Conservation (phyloP, 345 rosid species). For the Clausena lansium region DNA sequence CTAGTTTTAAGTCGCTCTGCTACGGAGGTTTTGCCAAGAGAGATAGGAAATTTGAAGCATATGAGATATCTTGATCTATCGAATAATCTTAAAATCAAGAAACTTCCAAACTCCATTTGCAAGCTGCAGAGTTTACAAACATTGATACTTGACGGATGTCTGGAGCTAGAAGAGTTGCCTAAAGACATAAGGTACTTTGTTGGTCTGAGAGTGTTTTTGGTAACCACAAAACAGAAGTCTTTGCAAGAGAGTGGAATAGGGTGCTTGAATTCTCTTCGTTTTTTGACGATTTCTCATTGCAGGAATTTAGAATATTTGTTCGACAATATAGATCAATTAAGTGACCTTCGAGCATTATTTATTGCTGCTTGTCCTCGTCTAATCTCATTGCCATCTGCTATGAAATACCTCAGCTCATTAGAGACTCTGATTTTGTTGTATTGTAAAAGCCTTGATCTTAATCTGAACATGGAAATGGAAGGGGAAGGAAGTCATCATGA, state of each 20-base stretch:
- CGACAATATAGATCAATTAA: slow-evolving; percentile 13
- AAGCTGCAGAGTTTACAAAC: slow-evolving; percentile 18
- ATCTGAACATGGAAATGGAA: not conserved
- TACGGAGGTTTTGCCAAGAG: slow-evolving; percentile 13
- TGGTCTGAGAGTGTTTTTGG: not conserved
- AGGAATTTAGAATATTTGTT: slow-evolving; percentile 1
- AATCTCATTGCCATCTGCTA: slow-evolving; percentile 17
- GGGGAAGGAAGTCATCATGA: not conserved
- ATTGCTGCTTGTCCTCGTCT: slow-evolving; percentile 9
- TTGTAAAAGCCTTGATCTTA: slow-evolving; percentile 18
- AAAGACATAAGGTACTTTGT: slow-evolving; percentile 5
- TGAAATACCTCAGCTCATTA: slow-evolving; percentile 10
- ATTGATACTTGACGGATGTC: not conserved
- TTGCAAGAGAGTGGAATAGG: not conserved
- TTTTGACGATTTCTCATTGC: accelerated
- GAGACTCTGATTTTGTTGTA: slow-evolving; percentile 11
- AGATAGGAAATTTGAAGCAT: slow-evolving; percentile 20
- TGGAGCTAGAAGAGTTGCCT: not conserved
- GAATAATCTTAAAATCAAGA: accelerated
- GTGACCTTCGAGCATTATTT: slow-evolving; percentile 10
- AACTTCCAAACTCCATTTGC: slow-evolving; percentile 16
- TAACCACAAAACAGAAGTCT: not conserved
- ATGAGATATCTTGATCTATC: slow-evolving; percentile 22
- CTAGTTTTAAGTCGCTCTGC: not conserved
- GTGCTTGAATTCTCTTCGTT: not conserved